Base-by-base conservation (phyloP, 495 filamentous ascomycete species). In the Daldinia decipiens region DNA sequence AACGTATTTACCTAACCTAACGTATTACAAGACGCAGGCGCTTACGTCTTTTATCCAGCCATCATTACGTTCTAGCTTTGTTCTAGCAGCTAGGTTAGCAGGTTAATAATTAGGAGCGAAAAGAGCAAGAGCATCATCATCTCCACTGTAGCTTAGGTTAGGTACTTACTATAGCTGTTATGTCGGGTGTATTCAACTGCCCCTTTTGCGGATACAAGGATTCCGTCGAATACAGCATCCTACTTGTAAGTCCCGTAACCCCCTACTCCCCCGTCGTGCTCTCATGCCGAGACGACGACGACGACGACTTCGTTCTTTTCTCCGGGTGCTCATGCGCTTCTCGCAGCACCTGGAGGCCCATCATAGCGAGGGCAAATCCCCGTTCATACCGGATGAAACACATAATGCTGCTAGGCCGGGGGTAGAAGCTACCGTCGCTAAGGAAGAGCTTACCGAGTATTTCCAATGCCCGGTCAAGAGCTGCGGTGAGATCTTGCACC, bases 401-500 rank as follows among this genome's bases (percentile, higher is more conserved):
- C 29, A 52, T 34, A 62, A 21, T 32, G 59, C 43, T 1, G 17
- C 29, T 27, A 58, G 51, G 63, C 62, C 24, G 74, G 21, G 51
- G 47, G 56, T 62, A 58, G 47, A 73, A 40, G 64, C 60, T 34
- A 59, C 27, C 59, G 65, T 50, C 66, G 66, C 17, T 13, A 40
- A 66, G 36, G 70, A 75, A 36, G 73, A 77, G 7, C 79, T 86
- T 27, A 61, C 78, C 21, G 71, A 82, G 7, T 93, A 89, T 70
- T 82, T 88, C 45, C 82, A 88, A 54, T 97, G 94, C 70, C 88
- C 91, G 1, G 80, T 87, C 8, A 83, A 88, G 12, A 86, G 86
- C n/a, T 97, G 93, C 77, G 90, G 89, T 21, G 92, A 97, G 73
- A 76, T 83, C 17, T 78, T 95, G 50, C 79, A 85, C 31, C 76